Evolutionary conservation across 2,329 filamentous ascomycete species (phyloP).

Genomic region (Botrytis aclada): DNA sequence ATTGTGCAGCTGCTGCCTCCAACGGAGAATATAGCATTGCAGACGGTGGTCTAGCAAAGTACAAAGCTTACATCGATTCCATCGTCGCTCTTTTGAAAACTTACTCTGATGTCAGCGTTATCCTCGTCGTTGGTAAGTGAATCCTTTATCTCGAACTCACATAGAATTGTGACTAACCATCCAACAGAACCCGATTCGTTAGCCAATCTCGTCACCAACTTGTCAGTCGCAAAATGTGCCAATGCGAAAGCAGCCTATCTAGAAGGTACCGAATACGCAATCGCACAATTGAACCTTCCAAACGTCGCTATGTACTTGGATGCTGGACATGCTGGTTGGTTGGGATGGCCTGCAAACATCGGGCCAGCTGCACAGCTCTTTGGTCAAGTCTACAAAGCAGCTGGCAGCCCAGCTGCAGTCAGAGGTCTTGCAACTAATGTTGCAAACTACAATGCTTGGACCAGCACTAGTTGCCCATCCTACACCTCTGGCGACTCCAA

Average conservation of each 20-base stretch:
- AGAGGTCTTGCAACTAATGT: conserved; percentile 56
- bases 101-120: conserved; percentile 50
- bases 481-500: conserved; percentile 45
- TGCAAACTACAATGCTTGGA: conserved; percentile 57
- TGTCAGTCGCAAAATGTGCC: conserved; percentile 52
- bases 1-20: conserved; percentile 60
- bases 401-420: conserved; percentile 45
- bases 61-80: conserved; percentile 53
- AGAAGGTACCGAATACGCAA: conserved; percentile 53
- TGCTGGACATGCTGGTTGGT: conserved; percentile 62
- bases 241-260: conserved; percentile 53
- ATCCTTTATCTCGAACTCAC: conserved; percentile 1
- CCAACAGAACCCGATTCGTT: conserved; percentile 56
- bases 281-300: conserved; percentile 53
- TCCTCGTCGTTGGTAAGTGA: conserved; percentile 48
- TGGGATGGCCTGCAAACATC: conserved; percentile 61
- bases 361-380: conserved; percentile 48
- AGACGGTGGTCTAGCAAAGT: conserved; percentile 46
- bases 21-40: conserved; percentile 60
- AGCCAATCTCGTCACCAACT: conserved; percentile 61
- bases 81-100: conserved; percentile 52
- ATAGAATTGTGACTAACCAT: neutral
- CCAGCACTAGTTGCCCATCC: conserved; percentile 43
- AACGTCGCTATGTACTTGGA: conserved; percentile 65
- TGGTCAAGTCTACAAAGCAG: conserved; percentile 46